A percentile compares a stretch with the other conserved stretches of the same genome.
Evolutionary conservation across 2,329 filamentous ascomycete species (phyloP).

Genomic region (Anisogramma anomala): DNA sequence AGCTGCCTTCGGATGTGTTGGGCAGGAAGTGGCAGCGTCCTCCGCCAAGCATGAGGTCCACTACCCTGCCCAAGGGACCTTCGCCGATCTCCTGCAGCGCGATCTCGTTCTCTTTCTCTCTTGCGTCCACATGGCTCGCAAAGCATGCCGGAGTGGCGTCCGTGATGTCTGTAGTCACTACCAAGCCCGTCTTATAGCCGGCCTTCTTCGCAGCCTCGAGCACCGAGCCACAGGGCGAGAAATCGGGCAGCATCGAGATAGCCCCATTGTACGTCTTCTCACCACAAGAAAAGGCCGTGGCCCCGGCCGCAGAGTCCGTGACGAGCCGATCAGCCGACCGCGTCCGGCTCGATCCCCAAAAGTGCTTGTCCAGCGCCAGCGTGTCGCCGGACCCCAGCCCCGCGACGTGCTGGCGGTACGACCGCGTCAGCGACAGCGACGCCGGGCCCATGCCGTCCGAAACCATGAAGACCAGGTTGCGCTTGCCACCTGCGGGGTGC

Average conservation of each 20-base stretch:
- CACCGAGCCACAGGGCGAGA: constrained; percentile 78
- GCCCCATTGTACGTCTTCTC: constrained; percentile 94
- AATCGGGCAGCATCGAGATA: constrained; percentile 78
- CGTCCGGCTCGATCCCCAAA: constrained; percentile 84
- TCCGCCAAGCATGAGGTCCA: constrained; percentile 87
- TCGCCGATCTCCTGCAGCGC: constrained; percentile 86
- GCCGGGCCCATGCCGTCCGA: constrained; percentile 97
- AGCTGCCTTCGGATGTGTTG: constrained; percentile 70
- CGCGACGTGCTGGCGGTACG: constrained; percentile 68
- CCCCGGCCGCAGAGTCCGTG: constrained; percentile 93
- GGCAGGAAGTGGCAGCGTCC: constrained; percentile 88
- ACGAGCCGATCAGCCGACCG: constrained; percentile 74
- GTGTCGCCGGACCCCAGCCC: constrained; percentile 63
- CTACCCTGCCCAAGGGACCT: constrained; percentile 72
- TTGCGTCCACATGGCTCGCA: constrained; percentile 70
- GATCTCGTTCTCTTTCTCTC: constrained; percentile 78
- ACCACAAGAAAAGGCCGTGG: constrained; percentile 89
- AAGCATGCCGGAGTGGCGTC: constrained; percentile 96
- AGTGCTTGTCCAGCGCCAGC: constrained; percentile 71
- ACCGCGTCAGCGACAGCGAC: constrained; percentile 74
- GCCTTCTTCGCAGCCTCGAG: constrained; percentile 87
- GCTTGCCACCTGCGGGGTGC: constrained; percentile 45
- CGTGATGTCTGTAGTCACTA: constrained; percentile 89
- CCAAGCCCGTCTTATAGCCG: constrained; percentile 84
- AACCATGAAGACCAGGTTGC: constrained; percentile 97